phyloP scores from a whole-genome alignment of 306 rosid species.

The Canavalia ensiformis region DNA sequence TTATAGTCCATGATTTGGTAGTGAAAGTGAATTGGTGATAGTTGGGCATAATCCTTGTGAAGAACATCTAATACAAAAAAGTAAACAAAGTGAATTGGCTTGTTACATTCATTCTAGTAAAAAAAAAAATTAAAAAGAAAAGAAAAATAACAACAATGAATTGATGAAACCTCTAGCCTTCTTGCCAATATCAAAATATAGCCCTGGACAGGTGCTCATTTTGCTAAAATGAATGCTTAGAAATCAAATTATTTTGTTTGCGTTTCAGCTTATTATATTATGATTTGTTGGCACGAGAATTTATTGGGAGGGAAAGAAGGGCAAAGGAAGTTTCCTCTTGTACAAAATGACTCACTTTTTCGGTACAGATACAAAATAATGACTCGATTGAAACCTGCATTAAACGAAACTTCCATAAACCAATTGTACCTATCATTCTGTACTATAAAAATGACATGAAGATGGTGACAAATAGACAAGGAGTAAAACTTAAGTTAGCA shows the following conservation, averaged over 20 bases:
- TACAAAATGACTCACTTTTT: conserved; percentile 41
- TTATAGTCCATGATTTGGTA: conserved; percentile 64
- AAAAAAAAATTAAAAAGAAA: conserved; percentile 3
- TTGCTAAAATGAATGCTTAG: conserved; percentile 32
- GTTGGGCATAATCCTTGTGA: conserved; percentile 61
- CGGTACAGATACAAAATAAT: conserved; percentile 1
- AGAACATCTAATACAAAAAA: conserved; percentile 63
- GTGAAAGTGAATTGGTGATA: conserved; percentile 57
- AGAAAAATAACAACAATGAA: not conserved
- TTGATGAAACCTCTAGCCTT: conserved; percentile 71
- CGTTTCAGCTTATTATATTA: conserved; percentile 41
- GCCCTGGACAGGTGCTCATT: conserved; percentile 64
- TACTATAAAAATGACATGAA: conserved; percentile 22
- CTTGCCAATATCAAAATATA: conserved; percentile 66
- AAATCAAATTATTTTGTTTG: conserved; percentile 35
- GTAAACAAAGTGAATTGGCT: conserved; percentile 20
- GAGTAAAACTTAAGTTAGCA: conserved; percentile 48
- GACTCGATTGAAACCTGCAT: conserved; percentile 27
- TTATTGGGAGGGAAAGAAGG: conserved; percentile 52
- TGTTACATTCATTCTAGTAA: conserved; percentile 39
- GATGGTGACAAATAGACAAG: conserved; percentile 30
- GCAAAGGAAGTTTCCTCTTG: conserved; percentile 69
- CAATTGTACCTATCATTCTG: conserved; percentile 25
- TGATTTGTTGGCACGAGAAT: conserved; percentile 52
- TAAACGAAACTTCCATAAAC: conserved; percentile 63